Percentiles rank a stretch among this genome's conserved stretches.
These are phyloP conservation scores for Globisporangium mamillatum DNA, from an alignment of 352 stramenopile genomes.

Conservation along the genomic window DNA sequence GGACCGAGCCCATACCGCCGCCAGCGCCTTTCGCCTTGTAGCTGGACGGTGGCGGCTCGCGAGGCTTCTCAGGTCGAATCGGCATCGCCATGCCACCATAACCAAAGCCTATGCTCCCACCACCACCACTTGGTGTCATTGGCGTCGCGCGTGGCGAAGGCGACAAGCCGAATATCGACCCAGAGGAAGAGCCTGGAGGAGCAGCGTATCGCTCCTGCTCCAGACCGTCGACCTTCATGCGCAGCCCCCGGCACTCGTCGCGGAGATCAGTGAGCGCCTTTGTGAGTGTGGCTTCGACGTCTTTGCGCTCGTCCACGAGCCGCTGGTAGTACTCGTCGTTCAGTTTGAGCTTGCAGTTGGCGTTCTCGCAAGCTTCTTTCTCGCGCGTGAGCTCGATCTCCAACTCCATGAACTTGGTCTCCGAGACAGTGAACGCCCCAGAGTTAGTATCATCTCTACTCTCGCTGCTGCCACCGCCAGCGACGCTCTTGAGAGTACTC, in stretches of 20 bases:
- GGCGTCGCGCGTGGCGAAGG: conserved; percentile 11
- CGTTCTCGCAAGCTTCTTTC: conserved; percentile 26
- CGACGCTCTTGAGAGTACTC: conserved; percentile 27
- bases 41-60: conserved; percentile 17
- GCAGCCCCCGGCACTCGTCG: conserved; percentile 34
- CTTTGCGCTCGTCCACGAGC: conserved; percentile 52
- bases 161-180: conserved; percentile 7
- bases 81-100: conserved; percentile 24
- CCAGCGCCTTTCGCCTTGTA: conserved; percentile 3
- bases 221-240: conserved; percentile 37
- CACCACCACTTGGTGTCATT: conserved; percentile 4
- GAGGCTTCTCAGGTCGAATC: conserved; percentile 53
- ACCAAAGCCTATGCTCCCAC: neutral
- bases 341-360: conserved; percentile 34
- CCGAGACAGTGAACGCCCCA: conserved; percentile 29
- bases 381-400: conserved; percentile 39
- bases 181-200: conserved; percentile 9
- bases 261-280: conserved; percentile 32
- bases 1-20: conserved; percentile 22
- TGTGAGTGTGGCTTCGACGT: conserved; percentile 42
- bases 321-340: conserved; percentile 45
- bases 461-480: neutral
- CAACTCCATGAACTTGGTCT: conserved; percentile 38
- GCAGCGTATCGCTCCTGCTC: conserved; percentile 33
- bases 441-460: neutral